Evolutionary conservation across 371 early-diverging fungal genomes (phyloP).

Genomic region (Ordospora pajunii): DNA sequence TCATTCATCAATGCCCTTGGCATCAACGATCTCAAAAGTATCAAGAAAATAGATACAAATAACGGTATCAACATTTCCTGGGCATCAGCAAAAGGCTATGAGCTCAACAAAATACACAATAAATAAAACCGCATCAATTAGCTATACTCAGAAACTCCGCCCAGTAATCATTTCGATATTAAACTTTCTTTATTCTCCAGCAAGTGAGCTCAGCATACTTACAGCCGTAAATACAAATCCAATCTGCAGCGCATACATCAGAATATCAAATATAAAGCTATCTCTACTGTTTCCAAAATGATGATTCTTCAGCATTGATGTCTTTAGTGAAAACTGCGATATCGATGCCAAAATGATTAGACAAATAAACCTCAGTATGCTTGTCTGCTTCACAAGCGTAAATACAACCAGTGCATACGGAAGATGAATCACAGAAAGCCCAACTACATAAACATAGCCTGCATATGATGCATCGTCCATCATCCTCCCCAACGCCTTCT

Average conservation of each 20-base stretch:
- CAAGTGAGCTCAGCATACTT: too few relatives aligned
- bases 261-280: neutral
- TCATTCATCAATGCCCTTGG: slow-evolving; percentile 3
- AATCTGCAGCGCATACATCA: neutral
- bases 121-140: too few relatives aligned
- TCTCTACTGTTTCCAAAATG: neutral
- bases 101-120: neutral
- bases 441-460: neutral
- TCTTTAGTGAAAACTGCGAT: neutral
- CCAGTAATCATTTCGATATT: too few relatives aligned
- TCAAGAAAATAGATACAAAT: neutral
- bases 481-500: neutral
- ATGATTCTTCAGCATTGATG: neutral
- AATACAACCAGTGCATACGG: slow-evolving; percentile 1
- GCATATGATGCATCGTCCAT: neutral
- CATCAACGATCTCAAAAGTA: neutral
- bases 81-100: slow-evolving; percentile 4
- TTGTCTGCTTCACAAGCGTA: neutral
- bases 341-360: neutral
- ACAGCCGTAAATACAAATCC: neutral
- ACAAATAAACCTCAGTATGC: neutral
- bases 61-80: neutral
- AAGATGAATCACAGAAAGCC: neutral
- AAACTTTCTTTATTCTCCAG: too few relatives aligned
- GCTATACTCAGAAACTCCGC: too few relatives aligned